Evolutionary conservation across 352 stramenopile species (phyloP).

Genomic region (Phytophthora sp.): DNA sequence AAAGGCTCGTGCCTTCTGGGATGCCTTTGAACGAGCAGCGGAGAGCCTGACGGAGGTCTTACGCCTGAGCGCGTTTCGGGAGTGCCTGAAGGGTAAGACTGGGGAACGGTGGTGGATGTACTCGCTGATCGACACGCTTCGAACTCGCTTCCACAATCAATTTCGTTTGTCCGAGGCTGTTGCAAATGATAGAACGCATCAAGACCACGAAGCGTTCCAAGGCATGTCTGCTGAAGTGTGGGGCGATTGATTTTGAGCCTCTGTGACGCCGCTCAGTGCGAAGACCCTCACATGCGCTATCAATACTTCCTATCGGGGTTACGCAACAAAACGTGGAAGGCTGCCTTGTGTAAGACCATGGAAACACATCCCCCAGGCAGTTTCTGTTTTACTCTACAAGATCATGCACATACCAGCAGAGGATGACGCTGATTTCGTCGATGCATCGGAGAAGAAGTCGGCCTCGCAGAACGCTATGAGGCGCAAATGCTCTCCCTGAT

Average conservation of each 20-base stretch:
- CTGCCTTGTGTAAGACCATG: background rate
- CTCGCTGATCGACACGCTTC: background rate
- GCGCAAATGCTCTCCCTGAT: background rate
- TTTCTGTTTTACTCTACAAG: background rate
- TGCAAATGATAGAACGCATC: constrained; percentile 3
- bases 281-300: background rate
- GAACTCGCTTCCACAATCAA: background rate
- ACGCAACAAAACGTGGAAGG: background rate
- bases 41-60: background rate
- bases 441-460: background rate
- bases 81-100: background rate
- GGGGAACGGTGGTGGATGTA: background rate
- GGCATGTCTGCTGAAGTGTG: background rate
- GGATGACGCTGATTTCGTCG: no score
- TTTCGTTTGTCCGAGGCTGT: background rate
- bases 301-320: background rate
- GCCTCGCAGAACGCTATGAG: background rate
- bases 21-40: background rate
- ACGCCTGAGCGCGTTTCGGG: background rate
- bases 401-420: background rate
- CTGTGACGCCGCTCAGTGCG: background rate
- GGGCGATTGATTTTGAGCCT: background rate
- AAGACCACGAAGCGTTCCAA: background rate
- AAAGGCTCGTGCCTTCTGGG: background rate
- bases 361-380: background rate